Conservation (phyloP, 371 early-diverging fungal genomes). For the Zopfochytrium polystomum region DNA sequence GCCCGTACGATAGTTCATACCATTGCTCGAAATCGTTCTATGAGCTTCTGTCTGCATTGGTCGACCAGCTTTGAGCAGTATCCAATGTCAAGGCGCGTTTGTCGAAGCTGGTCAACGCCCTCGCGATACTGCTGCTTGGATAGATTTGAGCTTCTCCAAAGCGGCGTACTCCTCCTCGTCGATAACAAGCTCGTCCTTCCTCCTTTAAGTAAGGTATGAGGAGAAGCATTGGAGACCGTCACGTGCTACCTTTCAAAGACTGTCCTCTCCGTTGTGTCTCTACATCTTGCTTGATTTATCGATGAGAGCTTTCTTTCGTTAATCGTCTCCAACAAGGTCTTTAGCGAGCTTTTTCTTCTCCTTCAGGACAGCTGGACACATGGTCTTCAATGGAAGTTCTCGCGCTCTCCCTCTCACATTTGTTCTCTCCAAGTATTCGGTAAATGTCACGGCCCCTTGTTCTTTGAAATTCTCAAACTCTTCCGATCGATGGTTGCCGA, state of each 20-base stretch:
- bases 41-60: conserved; percentile 49
- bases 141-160: conserved; percentile 36
- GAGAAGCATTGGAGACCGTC: neutral
- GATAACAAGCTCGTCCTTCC: conserved; percentile 32
- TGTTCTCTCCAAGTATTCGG: conserved; percentile 51
- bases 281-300: conserved; percentile 35
- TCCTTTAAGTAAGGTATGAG: too few species aligned
- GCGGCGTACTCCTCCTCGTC: conserved; percentile 46
- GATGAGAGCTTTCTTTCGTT: conserved; percentile 44
- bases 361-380: conserved; percentile 33
- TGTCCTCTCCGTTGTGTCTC: conserved; percentile 26
- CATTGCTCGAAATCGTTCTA: conserved; percentile 55
- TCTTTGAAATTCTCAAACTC: conserved; percentile 55
- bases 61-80: conserved; percentile 51
- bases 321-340: conserved; percentile 36
- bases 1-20: conserved; percentile 41
- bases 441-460: conserved; percentile 46
- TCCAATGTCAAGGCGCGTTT: conserved; percentile 39
- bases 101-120: conserved; percentile 32
- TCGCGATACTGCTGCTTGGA: conserved; percentile 42
- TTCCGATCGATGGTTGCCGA: conserved; percentile 38
- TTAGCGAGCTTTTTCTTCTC: conserved; percentile 46
- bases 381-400: neutral
- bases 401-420: conserved; percentile 28
- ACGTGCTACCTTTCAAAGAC: neutral